Base-by-base conservation (phyloP, 768 basidiomycete genomes). In the Suillus subaureus region DNA sequence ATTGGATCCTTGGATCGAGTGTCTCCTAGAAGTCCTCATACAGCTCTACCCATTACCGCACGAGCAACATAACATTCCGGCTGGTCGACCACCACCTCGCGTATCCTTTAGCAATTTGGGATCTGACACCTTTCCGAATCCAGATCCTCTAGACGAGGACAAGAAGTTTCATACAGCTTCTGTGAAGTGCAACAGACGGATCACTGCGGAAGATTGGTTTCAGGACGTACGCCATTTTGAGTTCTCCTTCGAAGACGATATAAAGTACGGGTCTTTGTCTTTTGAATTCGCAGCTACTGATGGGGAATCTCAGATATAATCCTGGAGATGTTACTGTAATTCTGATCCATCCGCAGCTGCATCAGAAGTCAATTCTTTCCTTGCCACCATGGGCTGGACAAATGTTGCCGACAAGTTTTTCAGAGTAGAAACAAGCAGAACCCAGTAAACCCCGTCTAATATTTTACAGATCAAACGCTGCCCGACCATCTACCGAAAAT, bases 221-320 rank as follows among this genome's bases (percentile, higher is more conserved):
- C 97, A 99, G 79, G 96, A 99, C 68, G 97, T 97, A 12, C 85
- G 96, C 40, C 92, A 95, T 74, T 76, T 99, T 7, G 93, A 95
- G 73, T 84, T 99, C 56, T 80, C 87, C 16, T 86, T 93, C 18
- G 84, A 89, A 28, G 79, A 87, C 37, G 82, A 87, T 35, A 77
- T 93, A 7, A 71, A 78, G 93, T 94, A 69, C 63, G 85, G 5
- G 77, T 76, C 47, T 55, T 21, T 61, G 21, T 52, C 55, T 23
- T 12, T 28, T 49, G 11, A 43, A 35, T 21, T 23, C 5, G 45
- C 57, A 26, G 18, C 45, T 40, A 26, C 61, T 62, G n/a, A 68
- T 58, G 6, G 57, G 12, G 42, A 54, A 47, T 16, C 16, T 28
- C 70, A 96, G 94, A 39, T 94, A 92, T 71, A 72, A 79, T 1